Conservation (phyloP, 768 basidiomycete species). For the Phlegmacium glaucopus region DNA sequence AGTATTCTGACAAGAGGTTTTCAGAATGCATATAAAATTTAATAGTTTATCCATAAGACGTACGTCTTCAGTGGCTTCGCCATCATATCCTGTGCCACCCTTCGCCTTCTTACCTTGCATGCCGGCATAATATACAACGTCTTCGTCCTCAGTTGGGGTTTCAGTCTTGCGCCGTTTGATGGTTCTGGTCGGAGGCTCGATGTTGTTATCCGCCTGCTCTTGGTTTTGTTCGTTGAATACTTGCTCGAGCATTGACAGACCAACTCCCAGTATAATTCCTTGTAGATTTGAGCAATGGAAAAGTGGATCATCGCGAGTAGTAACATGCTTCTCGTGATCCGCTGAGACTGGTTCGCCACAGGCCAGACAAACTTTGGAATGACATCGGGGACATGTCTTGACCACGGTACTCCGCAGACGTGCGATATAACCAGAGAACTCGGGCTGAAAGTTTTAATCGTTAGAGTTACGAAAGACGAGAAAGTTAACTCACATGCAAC, state of each 20-base stretch:
- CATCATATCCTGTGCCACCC: conserved; percentile 86
- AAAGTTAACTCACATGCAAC: conserved; percentile 51
- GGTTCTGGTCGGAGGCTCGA: conserved; percentile 34
- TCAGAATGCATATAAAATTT: background rate
- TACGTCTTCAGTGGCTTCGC: conserved; percentile 81
- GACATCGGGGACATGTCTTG: conserved; percentile 61
- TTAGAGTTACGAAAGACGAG: conserved; percentile 6
- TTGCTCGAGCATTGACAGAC: conserved; percentile 81
- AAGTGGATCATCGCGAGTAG: conserved; percentile 51
- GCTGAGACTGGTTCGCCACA: conserved; percentile 65
- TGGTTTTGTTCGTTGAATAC: conserved; percentile 56
- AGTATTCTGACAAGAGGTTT: conserved; percentile 48
- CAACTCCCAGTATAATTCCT: conserved; percentile 88
- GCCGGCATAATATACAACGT: conserved; percentile 42
- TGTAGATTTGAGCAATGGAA: conserved; percentile 91
- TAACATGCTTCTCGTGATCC: conserved; percentile 35
- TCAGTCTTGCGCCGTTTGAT: conserved; percentile 47
- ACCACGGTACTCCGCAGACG: conserved; percentile 57
- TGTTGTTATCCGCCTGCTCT: conserved; percentile 25
- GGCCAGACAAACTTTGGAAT: conserved; percentile 63
- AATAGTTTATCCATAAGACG: conserved; percentile 25
- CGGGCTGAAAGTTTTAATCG: conserved; percentile 43
- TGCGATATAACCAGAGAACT: conserved; percentile 67
- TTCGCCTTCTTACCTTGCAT: conserved; percentile 62
- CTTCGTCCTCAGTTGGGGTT: conserved; percentile 44